A percentile compares a stretch with the other conserved stretches of the same genome.
Conservation (phyloP, 441 rosid species). For the Gossypium schwendimanii region DNA sequence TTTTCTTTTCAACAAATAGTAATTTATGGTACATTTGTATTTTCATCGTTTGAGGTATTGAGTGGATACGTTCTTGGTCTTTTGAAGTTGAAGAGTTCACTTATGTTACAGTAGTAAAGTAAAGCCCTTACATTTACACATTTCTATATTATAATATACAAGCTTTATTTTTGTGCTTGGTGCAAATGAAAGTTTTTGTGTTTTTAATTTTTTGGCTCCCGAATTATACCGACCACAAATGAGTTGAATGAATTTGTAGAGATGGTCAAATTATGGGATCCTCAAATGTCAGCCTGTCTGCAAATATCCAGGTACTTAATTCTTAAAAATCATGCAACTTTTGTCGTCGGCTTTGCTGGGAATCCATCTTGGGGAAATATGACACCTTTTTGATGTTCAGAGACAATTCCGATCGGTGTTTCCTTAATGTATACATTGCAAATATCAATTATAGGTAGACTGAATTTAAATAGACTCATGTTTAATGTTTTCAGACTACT, state of each 20-base stretch:
- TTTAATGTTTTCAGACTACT: neutral
- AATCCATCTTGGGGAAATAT: neutral
- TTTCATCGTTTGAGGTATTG: too few relatives aligned
- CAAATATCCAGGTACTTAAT: neutral
- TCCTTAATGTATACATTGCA: neutral
- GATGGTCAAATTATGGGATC: neutral
- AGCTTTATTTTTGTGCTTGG: neutral
- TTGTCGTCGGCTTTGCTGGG: neutral
- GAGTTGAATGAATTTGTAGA: neutral
- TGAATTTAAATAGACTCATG: neutral
- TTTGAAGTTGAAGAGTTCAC: too few relatives aligned
- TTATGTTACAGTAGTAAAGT: too few relatives aligned
- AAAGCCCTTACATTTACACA: too few relatives aligned
- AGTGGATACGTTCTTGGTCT: too few relatives aligned
- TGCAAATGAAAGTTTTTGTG: neutral
- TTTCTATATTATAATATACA: neutral
- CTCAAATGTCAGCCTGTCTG: conserved; percentile 1
- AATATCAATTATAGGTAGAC: neutral
- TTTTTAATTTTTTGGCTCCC: neutral
- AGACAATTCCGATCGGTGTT: neutral
- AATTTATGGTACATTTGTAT: too few relatives aligned
- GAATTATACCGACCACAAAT: neutral
- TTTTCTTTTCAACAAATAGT: too few relatives aligned
- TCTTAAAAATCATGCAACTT: neutral
- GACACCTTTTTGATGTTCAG: neutral